Evolutionary conservation across 495 filamentous ascomycete species (phyloP).

Genomic region (Annulohypoxylon moriforme): DNA sequence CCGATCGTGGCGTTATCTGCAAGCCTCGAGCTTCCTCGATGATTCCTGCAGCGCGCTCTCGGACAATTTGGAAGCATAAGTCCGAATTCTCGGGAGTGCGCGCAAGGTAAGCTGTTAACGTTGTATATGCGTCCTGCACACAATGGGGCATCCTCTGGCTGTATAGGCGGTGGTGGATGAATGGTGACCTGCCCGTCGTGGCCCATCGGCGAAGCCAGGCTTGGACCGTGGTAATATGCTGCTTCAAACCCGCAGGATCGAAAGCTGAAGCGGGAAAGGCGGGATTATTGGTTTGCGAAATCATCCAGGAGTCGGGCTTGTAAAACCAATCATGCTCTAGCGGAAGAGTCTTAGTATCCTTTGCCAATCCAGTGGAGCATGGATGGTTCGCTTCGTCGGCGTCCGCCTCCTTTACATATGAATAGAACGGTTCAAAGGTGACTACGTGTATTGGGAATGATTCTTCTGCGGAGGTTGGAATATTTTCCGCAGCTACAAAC

Average conservation of each 20-base stretch:
- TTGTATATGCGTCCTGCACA: slow-evolving; percentile 48
- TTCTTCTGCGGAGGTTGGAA: background rate
- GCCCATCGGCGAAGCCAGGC: slow-evolving; percentile 44
- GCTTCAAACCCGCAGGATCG: slow-evolving; percentile 27
- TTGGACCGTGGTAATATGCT: slow-evolving; percentile 41
- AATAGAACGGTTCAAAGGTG: slow-evolving; percentile 17
- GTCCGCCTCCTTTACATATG: slow-evolving; percentile 1
- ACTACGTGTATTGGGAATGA: slow-evolving; percentile 23
- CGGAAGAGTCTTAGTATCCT: slow-evolving; percentile 5
- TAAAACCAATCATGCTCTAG: slow-evolving; percentile 37
- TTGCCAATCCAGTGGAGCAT: slow-evolving; percentile 9
- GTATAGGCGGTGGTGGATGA: slow-evolving; percentile 57
- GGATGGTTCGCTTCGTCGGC: slow-evolving; percentile 21
- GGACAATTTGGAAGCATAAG: slow-evolving; percentile 44
- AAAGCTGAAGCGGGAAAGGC: slow-evolving; percentile 14
- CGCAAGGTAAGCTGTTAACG: slow-evolving; percentile 45
- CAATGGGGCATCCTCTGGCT: slow-evolving; percentile 41
- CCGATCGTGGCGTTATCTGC: background rate
- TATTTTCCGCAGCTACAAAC: slow-evolving; percentile 11
- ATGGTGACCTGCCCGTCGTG: slow-evolving; percentile 42
- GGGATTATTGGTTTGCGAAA: slow-evolving; percentile 24
- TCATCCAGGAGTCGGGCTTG: slow-evolving; percentile 34
- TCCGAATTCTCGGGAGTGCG: slow-evolving; percentile 31
- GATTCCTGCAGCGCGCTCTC: slow-evolving; percentile 30
- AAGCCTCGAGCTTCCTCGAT: slow-evolving; percentile 10